phyloP scores from a whole-genome alignment of 2,329 filamentous ascomycete genomes.

The Kalaharituber pfeilii region DNA sequence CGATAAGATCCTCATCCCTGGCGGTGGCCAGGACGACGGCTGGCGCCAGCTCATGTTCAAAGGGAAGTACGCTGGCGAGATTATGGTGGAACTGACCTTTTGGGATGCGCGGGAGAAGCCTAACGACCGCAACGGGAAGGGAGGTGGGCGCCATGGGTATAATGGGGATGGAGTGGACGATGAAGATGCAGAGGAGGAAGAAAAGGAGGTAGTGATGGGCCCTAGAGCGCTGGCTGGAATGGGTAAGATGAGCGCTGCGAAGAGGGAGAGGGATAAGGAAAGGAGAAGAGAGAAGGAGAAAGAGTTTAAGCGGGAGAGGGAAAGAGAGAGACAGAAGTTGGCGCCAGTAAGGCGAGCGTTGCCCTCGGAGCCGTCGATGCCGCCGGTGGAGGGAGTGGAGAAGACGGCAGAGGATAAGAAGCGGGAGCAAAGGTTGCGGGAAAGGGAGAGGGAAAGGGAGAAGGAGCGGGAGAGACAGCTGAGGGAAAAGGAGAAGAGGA shows the following conservation, averaged over 20 bases:
- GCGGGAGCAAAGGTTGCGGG: neutral
- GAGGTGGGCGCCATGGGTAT: slow-evolving; percentile 7
- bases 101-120: slow-evolving; percentile 84
- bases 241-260: slow-evolving; percentile 12
- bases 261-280: slow-evolving; percentile 1
- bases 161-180: slow-evolving; percentile 7
- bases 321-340: neutral
- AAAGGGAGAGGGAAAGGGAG: neutral
- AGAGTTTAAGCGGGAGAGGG: slow-evolving; percentile 1
- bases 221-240: slow-evolving; percentile 16
- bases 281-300: slow-evolving; percentile 1
- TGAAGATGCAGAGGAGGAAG: slow-evolving; percentile 13
- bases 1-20: slow-evolving; percentile 58
- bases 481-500: slow-evolving; percentile 26
- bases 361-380: slow-evolving; percentile 7
- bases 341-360: slow-evolving; percentile 10
- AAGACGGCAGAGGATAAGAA: slow-evolving; percentile 3
- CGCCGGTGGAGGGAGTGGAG: slow-evolving; percentile 4
- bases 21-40: slow-evolving; percentile 72
- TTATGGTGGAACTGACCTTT: slow-evolving; percentile 87
- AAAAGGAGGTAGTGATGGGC: slow-evolving; percentile 14
- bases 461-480: slow-evolving; percentile 13
- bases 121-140: slow-evolving; percentile 30
- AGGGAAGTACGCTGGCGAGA: slow-evolving; percentile 89
- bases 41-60: slow-evolving; percentile 81